These are phyloP conservation scores for Carpinus viminea DNA, from an alignment of 306 rosid genomes.

Conservation along the genomic window DNA sequence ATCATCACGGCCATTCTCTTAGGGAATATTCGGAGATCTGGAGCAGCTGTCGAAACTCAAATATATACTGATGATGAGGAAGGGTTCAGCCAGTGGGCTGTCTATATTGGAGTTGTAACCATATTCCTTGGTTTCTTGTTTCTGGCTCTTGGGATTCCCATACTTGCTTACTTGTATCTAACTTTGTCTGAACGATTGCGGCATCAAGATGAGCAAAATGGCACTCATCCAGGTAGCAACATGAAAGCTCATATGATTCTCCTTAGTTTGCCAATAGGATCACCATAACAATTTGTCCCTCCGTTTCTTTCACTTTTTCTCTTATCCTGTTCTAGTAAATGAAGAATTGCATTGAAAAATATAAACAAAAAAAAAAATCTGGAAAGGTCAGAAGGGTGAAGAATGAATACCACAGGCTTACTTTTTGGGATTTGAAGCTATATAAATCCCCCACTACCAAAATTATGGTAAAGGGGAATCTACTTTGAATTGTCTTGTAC, in stretches of 20 bases:
- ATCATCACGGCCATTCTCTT: constrained; percentile 35
- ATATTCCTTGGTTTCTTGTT: constrained; percentile 18
- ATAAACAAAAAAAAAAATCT: neutral
- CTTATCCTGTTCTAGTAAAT: neutral
- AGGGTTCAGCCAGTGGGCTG: too few relatives aligned
- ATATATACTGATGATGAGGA: too few relatives aligned
- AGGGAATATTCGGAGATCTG: constrained; percentile 40
- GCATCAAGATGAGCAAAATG: constrained; percentile 34
- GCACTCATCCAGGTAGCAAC: constrained; percentile 25
- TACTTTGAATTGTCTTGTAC: neutral
- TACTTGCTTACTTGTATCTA: constrained; percentile 47
- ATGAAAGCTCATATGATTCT: neutral
- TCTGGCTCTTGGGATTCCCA: constrained; percentile 49
- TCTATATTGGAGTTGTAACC: too few relatives aligned
- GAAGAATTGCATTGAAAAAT: neutral
- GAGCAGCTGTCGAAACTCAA: neutral
- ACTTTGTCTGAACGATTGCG: constrained; percentile 44
- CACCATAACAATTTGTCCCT: neutral
- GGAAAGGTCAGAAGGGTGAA: neutral
- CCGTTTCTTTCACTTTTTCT: neutral
- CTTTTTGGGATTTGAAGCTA: neutral
- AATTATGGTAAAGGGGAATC: neutral
- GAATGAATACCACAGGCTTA: neutral
- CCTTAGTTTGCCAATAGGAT: constrained; percentile 9
- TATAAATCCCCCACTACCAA: neutral